These are phyloP conservation scores for Hydnomerulius pinastri DNA, from an alignment of 768 basidiomycete species.

Conservation along the genomic window DNA sequence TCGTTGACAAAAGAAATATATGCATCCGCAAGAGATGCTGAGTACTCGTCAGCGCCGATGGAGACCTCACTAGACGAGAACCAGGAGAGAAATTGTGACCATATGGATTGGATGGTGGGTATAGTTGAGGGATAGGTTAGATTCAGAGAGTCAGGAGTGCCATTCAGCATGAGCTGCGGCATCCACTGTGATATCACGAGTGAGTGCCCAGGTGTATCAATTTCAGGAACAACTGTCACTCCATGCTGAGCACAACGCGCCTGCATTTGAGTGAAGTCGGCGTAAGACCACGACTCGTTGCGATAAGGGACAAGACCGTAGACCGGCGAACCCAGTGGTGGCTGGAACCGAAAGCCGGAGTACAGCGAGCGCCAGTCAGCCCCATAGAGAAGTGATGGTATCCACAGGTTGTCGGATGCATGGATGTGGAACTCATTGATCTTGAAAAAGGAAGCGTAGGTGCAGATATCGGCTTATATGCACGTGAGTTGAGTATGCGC, in stretches of 20 bases:
- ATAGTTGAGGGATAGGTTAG: conserved; percentile 43
- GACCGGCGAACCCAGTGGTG: conserved; percentile 33
- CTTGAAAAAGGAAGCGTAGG: conserved; percentile 48
- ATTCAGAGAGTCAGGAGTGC: conserved; percentile 39
- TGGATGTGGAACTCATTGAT: conserved; percentile 46
- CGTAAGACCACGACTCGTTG: conserved; percentile 43
- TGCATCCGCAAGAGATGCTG: conserved; percentile 37
- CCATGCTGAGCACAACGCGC: conserved; percentile 39
- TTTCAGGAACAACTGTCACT: conserved; percentile 42
- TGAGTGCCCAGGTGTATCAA: conserved; percentile 47
- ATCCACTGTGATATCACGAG: conserved; percentile 48
- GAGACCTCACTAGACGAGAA: conserved; percentile 42
- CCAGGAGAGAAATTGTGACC: conserved; percentile 44
- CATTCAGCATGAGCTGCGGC: conserved; percentile 40
- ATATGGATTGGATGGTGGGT: conserved; percentile 43
- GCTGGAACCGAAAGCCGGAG: conserved; percentile 44
- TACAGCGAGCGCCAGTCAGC: conserved; percentile 42
- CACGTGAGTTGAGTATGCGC: background rate
- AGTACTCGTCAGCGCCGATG: conserved; percentile 49
- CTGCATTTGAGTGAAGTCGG: conserved; percentile 36
- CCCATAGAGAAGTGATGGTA: conserved; percentile 40
- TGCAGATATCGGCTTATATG: conserved; percentile 41
- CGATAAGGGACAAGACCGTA: conserved; percentile 36
- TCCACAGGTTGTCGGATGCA: conserved; percentile 46
- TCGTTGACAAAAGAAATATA: conserved; percentile 46